These are phyloP conservation scores for Globisporangium camurandrum DNA, from an alignment of 352 stramenopile species.

Conservation along the genomic window DNA sequence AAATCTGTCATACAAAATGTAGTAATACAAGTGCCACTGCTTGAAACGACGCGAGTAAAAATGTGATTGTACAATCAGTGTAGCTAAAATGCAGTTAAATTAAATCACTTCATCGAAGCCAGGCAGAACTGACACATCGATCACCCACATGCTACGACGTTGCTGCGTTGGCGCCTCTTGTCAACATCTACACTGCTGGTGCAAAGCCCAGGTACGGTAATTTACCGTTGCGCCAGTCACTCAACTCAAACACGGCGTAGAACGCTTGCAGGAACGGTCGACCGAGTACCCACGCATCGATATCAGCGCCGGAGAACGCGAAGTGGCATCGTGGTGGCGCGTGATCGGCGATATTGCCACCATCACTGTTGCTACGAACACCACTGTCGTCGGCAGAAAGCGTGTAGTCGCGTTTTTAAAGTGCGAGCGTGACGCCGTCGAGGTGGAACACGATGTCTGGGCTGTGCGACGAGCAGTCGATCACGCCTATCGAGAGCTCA, in stretches of 20 bases:
- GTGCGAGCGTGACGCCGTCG: slow-evolving; percentile 47
- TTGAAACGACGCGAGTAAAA: too few relatives aligned
- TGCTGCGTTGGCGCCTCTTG: too few relatives aligned
- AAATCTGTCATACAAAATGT: too few relatives aligned
- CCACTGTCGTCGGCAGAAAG: neutral
- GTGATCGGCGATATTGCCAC: too few relatives aligned
- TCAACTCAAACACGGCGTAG: slow-evolving; percentile 8
- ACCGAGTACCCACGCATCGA: neutral
- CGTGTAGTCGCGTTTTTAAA: slow-evolving; percentile 61
- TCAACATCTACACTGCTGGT: too few relatives aligned
- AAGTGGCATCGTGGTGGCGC: too few relatives aligned
- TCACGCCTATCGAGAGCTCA: slow-evolving; percentile 3
- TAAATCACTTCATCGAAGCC: too few relatives aligned
- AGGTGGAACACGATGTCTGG: slow-evolving; percentile 79
- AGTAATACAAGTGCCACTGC: too few relatives aligned
- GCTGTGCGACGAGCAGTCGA: slow-evolving; percentile 68
- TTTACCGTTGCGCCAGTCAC: neutral
- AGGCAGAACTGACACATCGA: too few relatives aligned
- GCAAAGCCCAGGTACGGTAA: slow-evolving; percentile 3
- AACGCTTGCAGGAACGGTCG: slow-evolving; percentile 6
- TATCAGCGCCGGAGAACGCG: neutral
- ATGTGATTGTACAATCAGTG: too few relatives aligned
- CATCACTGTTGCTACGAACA: neutral
- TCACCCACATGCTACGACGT: too few relatives aligned
- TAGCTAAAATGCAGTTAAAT: too few relatives aligned